phyloP scores from a whole-genome alignment of 1,139 yeast genomes.

The Scheffersomyces segobiensis region DNA sequence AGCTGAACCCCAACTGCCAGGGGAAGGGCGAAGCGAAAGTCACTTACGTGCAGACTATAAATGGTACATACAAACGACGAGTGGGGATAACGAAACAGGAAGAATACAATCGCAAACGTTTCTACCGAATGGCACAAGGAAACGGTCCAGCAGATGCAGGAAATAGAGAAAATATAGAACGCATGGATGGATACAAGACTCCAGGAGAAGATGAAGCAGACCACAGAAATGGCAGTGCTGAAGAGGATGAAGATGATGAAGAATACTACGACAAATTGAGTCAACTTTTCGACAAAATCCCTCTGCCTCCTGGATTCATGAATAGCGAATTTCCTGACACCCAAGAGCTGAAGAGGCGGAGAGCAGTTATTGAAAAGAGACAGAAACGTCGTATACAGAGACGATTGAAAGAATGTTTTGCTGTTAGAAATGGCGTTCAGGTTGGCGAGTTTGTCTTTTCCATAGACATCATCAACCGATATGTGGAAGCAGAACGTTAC shows the following conservation, averaged over 20 bases:
- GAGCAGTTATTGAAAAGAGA: slow-evolving; percentile 11
- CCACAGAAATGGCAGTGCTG: slow-evolving; percentile 14
- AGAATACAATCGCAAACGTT: slow-evolving; percentile 30
- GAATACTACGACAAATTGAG: slow-evolving; percentile 13
- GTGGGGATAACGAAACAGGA: slow-evolving; percentile 30
- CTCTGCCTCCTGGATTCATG: slow-evolving; percentile 68
- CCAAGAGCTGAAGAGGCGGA: slow-evolving; percentile 37
- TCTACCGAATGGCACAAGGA: slow-evolving; percentile 22
- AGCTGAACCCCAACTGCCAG: slow-evolving; percentile 32
- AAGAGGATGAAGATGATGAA: slow-evolving; percentile 19
- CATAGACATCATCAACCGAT: slow-evolving; percentile 16
- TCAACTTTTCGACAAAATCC: slow-evolving; percentile 45
- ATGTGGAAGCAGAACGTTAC: slow-evolving; percentile 8
- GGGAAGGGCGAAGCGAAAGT: background rate
- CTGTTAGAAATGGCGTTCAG: slow-evolving; percentile 12
- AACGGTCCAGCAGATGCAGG: slow-evolving; percentile 8
- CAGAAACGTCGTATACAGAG: slow-evolving; percentile 13
- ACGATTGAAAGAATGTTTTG: slow-evolving; percentile 11
- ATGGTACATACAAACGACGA: slow-evolving; percentile 17
- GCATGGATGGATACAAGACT: slow-evolving; percentile 17
- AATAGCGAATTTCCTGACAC: slow-evolving; percentile 63
- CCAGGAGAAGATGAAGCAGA: slow-evolving; percentile 3
- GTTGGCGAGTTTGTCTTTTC: slow-evolving; percentile 19
- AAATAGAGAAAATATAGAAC: slow-evolving; percentile 12
- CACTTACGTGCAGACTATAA: slow-evolving; percentile 5